These are phyloP conservation scores for Annulohypoxylon moriforme DNA, from an alignment of 495 filamentous ascomycete genomes.

Conservation along the genomic window DNA sequence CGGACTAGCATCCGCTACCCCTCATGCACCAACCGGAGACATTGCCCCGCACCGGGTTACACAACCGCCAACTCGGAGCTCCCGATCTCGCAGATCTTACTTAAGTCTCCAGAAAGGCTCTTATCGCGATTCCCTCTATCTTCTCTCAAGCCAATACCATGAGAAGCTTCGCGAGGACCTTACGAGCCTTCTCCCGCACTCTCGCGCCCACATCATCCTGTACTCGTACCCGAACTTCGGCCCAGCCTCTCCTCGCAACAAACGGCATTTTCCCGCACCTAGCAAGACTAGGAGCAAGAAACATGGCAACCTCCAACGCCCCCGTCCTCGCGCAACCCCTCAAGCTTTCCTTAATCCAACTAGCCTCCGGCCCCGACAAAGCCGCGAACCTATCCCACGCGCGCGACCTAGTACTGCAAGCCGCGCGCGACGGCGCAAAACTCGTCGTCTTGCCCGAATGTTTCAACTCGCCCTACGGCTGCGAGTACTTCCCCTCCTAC, in stretches of 20 bases:
- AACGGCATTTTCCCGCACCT: constrained; percentile 1
- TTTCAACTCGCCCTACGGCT: constrained; percentile 98
- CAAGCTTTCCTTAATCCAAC: constrained; percentile 85
- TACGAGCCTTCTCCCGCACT: constrained; percentile 20
- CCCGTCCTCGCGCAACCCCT: constrained; percentile 75
- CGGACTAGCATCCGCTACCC: not conserved
- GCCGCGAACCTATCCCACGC: constrained; percentile 83
- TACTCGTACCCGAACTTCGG: not conserved
- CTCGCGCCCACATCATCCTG: constrained; percentile 10
- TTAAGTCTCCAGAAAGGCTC: not conserved
- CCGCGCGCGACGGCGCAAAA: constrained; percentile 76
- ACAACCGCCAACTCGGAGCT: constrained; percentile 2
- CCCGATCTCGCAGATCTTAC: constrained; percentile 20
- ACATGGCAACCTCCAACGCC: constrained; percentile 63
- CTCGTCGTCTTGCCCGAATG: constrained; percentile 84
- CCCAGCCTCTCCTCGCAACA: not conserved
- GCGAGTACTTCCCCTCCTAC: constrained; percentile 88
- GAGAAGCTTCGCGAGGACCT: constrained; percentile 31
- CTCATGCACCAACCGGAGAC: constrained; percentile 18
- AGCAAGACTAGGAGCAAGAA: constrained; percentile 38
- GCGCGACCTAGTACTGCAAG: constrained; percentile 83
- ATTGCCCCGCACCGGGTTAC: constrained; percentile 23
- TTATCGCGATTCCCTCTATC: not conserved
- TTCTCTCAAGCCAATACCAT: constrained; percentile 21
- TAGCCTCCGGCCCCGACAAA: constrained; percentile 86